Evolutionary conservation across 345 rosid species (phyloP).

Genomic region (Lumnitzera racemosa): DNA sequence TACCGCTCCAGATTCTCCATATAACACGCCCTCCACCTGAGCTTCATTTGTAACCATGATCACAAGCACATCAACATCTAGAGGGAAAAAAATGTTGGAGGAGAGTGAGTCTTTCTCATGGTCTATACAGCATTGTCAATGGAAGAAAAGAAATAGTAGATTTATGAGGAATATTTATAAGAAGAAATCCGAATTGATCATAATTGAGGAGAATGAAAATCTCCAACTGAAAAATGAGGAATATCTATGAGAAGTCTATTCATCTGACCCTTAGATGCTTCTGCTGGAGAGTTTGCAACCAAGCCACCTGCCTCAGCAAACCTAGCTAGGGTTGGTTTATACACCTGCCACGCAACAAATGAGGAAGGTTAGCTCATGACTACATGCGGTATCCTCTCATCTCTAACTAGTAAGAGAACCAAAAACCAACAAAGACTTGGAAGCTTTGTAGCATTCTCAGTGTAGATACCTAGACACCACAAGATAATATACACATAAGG

Average conservation of each 20-base stretch:
- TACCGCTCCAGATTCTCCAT: conserved; percentile 79
- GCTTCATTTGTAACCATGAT: conserved; percentile 92
- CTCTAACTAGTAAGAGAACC: too few relatives aligned
- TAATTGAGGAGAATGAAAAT: conserved; percentile 1
- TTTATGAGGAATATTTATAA: too few relatives aligned
- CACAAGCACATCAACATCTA: conserved; percentile 82
- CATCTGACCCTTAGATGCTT: conserved; percentile 57
- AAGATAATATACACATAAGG: too few relatives aligned
- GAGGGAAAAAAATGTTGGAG: conserved; percentile 1
- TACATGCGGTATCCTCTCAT: not conserved
- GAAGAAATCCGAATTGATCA: too few relatives aligned
- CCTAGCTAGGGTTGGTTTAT: conserved; percentile 61
- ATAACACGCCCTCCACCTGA: conserved; percentile 78
- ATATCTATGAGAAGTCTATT: not conserved
- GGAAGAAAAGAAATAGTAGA: too few relatives aligned
- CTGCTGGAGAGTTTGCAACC: conserved; percentile 66
- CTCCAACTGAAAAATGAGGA: not conserved
- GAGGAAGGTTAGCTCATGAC: not conserved
- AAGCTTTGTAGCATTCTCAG: too few relatives aligned
- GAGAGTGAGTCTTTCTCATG: too few relatives aligned
- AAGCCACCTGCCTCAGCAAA: conserved; percentile 74
- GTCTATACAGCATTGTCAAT: too few relatives aligned
- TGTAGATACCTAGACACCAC: too few relatives aligned
- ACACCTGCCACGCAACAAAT: conserved; percentile 50
- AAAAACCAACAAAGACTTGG: too few relatives aligned